Conservation (phyloP, 306 rosid genomes). For the barrel medic (Medicago truncatula) region MtrunA17r5.0-ANR NC_053048.1:36867501-36868000, state of each 20-base stretch:
- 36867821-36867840: neutral
- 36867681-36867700: neutral
- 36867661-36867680: neutral
- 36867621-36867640: conserved; percentile 2
- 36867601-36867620: conserved; percentile 33
- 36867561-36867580: neutral
- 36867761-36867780: conserved; percentile 1
- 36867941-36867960: conserved; percentile 18
- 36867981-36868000: conserved; percentile 40
- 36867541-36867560: neutral
- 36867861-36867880: neutral
- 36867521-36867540: neutral
- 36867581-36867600: neutral
- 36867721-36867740: neutral
- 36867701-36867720: conserved; percentile 15
- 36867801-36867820: conserved; percentile 5
- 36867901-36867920: conserved; percentile 33
- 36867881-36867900: conserved; percentile 24
- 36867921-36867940: conserved; percentile 1
- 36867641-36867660: conserved; percentile 4
- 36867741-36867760: conserved; percentile 1
- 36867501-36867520: neutral
- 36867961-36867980: conserved; percentile 33
- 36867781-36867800: neutral
- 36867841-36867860: neutral